A percentile compares a stretch with the other conserved stretches of the same genome.
These are phyloP conservation scores for Pythium chondricola DNA, from an alignment of 352 stramenopile genomes.

Conservation along the genomic window DNA sequence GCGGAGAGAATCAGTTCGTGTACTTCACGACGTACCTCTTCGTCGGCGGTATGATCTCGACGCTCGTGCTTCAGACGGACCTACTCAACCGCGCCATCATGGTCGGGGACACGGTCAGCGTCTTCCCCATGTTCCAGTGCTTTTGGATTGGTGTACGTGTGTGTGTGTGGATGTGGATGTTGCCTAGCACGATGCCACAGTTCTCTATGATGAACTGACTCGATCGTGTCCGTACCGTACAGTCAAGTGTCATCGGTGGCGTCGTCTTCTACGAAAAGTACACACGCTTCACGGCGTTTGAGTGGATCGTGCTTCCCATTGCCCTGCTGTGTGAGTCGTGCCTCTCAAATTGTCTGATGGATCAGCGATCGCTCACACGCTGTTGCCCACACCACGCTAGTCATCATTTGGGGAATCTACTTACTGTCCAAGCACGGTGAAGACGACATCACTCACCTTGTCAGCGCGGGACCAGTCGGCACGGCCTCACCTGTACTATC, in stretches of 20 bases:
- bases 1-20: conserved; percentile 79
- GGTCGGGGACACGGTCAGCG: conserved; percentile 73
- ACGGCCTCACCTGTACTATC: conserved; percentile 25
- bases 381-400: conserved; percentile 20
- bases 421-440: conserved; percentile 72
- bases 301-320: conserved; percentile 79
- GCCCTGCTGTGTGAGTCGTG: conserved; percentile 62
- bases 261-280: conserved; percentile 88
- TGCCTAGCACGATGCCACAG: not conserved
- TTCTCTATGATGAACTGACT: too few relatives aligned
- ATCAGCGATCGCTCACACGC: not conserved
- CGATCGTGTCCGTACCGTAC: not conserved
- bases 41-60: conserved; percentile 74
- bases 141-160: conserved; percentile 80
- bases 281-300: conserved; percentile 61
- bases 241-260: conserved; percentile 79
- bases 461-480: conserved; percentile 17
- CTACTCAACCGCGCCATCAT: conserved; percentile 83
- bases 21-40: conserved; percentile 85
- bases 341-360: not conserved
- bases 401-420: conserved; percentile 84
- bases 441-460: conserved; percentile 28
- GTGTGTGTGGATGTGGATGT: not conserved
- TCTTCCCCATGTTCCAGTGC: conserved; percentile 87
- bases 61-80: conserved; percentile 78